These are phyloP conservation scores for Micractinium conductrix DNA, from an alignment of 139 green algal genomes.

Conservation along the genomic window DNA sequence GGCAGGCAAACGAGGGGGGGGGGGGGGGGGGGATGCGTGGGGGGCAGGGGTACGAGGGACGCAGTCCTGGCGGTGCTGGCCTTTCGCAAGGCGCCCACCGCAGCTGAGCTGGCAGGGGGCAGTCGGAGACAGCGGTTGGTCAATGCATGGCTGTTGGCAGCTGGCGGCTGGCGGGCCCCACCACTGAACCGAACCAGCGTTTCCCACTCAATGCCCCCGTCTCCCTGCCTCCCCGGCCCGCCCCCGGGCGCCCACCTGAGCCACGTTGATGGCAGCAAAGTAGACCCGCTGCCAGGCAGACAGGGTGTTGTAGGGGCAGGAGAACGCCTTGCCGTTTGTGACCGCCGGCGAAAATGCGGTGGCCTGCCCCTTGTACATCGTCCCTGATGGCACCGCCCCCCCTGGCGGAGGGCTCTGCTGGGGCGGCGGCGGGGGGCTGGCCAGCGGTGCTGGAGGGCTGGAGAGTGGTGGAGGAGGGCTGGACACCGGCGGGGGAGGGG, in stretches of 20 bases:
- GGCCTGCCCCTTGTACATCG: neutral
- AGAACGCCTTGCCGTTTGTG: neutral
- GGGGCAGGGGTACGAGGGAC: too few relatives aligned
- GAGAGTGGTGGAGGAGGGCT: neutral
- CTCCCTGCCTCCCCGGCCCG: too few relatives aligned
- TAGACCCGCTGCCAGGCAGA: conserved; percentile 7
- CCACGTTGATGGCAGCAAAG: conserved; percentile 25
- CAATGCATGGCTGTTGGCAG: neutral
- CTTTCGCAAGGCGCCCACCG: too few relatives aligned
- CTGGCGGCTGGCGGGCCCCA: too few relatives aligned
- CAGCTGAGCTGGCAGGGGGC: too few relatives aligned
- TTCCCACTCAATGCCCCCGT: neutral
- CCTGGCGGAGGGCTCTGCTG: neutral
- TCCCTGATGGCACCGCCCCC: neutral
- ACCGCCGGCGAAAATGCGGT: neutral
- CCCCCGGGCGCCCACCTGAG: neutral
- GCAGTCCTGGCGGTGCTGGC: too few relatives aligned
- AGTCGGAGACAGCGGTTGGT: too few relatives aligned
- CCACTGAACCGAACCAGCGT: neutral
- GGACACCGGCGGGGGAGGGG: neutral
- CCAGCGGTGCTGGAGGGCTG: neutral
- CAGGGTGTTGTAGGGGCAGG: conserved; percentile 1
- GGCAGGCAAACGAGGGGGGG: neutral
- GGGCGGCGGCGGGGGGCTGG: neutral
- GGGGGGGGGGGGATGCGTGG: neutral